Base-by-base conservation (phyloP, 1,139 yeast species). In the Geotrichum fermentans region DNA sequence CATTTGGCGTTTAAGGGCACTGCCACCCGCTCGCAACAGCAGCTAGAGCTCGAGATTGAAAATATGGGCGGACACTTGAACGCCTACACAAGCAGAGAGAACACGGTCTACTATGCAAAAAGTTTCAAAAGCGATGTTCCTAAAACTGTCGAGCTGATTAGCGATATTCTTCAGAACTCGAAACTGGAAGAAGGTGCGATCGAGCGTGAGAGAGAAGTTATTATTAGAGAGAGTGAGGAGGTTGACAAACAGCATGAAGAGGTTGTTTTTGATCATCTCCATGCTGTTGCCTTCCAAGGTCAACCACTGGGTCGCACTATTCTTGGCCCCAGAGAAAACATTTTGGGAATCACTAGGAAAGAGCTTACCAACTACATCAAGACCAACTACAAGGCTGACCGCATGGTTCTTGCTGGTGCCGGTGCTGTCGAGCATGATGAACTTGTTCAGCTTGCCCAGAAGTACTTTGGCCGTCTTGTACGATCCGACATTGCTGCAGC, bases 231-330 rank as follows among this genome's bases (percentile, higher is more conserved):
- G 69, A 81, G 94, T 60, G 98, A 94, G 67, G 98, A 92, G 69
- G 97, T 92, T 52, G 97, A 90, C 67, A 92, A 90, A 71, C 89
- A 88, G 94, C 86, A 87, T 64, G 98, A 92, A 66, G 99, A 92
- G 68, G 97, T 92, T 41, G 96, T 94, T 13, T 94, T 94, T 68
- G 99, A 92, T 69, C 95, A 94, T 68, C 74, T 92, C 52, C 99
- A 92, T 70, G 88, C 95, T 39, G 88, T 90, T 28, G 90, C 96
- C 7, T 92, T 79, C 72, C 86, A 80, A 65, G 82, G 79, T 57
- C 98, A 94, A 68, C 95, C 96, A 47, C 75, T 92, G 56, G 99
- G 98, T 22, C 82, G 97, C 69, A 94, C 98, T n/a, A 92, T 92
- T 55, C 73, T 92, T 55, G 99, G 99, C 0, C 98, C 99, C 18